Evolutionary conservation across 192 early-diverging fungal genomes (phyloP).

Genomic region (Coemansia sp.): DNA sequence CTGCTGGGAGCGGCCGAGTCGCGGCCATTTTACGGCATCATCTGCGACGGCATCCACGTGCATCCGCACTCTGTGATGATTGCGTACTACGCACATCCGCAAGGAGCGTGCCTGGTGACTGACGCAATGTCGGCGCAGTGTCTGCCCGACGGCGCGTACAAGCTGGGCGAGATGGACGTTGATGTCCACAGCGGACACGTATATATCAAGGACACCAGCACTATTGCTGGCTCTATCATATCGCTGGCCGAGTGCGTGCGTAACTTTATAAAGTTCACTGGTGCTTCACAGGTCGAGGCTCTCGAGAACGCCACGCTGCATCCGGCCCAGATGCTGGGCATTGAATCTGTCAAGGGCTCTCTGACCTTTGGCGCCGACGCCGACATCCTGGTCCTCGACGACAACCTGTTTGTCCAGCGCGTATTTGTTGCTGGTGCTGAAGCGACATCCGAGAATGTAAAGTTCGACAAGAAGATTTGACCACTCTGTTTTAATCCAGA

Average conservation of each 20-base stretch:
- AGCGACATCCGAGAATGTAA: constrained; percentile 32
- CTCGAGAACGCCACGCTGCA: constrained; percentile 78
- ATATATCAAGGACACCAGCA: constrained; percentile 73
- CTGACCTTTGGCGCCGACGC: constrained; percentile 73
- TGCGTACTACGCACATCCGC: constrained; percentile 77
- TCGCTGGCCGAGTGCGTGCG: constrained; percentile 71
- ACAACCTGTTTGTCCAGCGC: constrained; percentile 62
- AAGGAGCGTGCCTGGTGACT: constrained; percentile 75
- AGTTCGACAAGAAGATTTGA: constrained; percentile 32
- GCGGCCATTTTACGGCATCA: constrained; percentile 80
- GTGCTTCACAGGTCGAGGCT: constrained; percentile 72
- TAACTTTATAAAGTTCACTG: constrained; percentile 77
- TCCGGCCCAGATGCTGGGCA: constrained; percentile 73
- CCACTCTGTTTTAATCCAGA: too few species aligned
- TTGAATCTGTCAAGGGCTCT: constrained; percentile 69
- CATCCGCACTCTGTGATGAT: constrained; percentile 79
- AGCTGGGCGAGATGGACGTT: constrained; percentile 67
- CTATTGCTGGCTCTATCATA: constrained; percentile 70
- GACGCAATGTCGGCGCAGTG: constrained; percentile 80
- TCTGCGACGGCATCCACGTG: constrained; percentile 81
- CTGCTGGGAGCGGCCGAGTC: constrained; percentile 60
- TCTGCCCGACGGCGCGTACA: constrained; percentile 68
- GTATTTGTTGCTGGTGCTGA: constrained; percentile 73
- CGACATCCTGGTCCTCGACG: constrained; percentile 70
- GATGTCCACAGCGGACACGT: constrained; percentile 63